Base-by-base conservation (phyloP, 2,329 filamentous ascomycete species). In the Chrysoporthe cubensis region DNA sequence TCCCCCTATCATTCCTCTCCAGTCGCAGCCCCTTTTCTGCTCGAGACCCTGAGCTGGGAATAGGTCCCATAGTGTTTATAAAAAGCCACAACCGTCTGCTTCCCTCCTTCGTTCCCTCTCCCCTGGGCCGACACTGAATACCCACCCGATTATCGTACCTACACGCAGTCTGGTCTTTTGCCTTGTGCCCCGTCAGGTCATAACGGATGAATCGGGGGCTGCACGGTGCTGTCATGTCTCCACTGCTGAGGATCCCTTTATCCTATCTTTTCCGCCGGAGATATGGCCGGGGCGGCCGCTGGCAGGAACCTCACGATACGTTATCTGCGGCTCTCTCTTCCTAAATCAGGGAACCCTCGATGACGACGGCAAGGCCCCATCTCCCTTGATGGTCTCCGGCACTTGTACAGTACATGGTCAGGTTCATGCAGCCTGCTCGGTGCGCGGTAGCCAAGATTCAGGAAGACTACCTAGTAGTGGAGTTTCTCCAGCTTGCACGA, bases 171-270 rank as follows among this genome's bases (percentile, higher is more conserved):
- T 43, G 37, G 40, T 9, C 57, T 44, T 34, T 40, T 14, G 42
- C 16, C 18, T 14, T 44, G 57, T 18, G n/a, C 32, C 40, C 37
- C 37, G 14, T 14, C 43, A 26, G 7, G 40, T 18, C 13, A 60
- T 26, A 26, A n/a, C 57, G 21, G 42, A 32, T 62, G 42, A 26
- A 62, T 42, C 40, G 60, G 16, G 14, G 52, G 37, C 62, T 69
- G 67, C 66, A 63, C 59, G 60, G 64, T 69, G 67, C 64, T 69
- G 67, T 69, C 67, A 69, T 69, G n/a, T 44, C 64, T 60, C 64
- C 67, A 66, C 64, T n/a, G 13, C 11, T 8, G 61, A 60, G 57
- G 57, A 40, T 60, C 57, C 40, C 48, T 6, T 58, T 58, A 26
- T 62, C 58, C 58, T 57, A 62, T 68, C 66, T 68, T 62, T 63